phyloP scores from a whole-genome alignment of 768 basidiomycete species.

The Tephrocybe sp. region DNA sequence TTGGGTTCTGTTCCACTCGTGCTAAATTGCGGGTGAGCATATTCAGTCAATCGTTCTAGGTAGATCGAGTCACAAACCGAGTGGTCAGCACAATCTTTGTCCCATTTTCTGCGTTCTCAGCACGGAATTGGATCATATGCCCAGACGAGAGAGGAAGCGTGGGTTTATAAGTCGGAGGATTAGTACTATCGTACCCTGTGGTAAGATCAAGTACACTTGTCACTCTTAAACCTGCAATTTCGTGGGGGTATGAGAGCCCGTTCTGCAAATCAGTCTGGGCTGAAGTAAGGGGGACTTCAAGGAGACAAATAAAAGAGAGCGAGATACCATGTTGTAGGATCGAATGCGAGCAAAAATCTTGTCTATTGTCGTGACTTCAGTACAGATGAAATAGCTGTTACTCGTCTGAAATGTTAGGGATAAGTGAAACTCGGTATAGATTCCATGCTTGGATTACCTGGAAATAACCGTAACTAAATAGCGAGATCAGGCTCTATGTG shows the following conservation, averaged over 20 bases:
- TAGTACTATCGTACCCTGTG: constrained; percentile 71
- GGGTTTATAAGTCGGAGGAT: constrained; percentile 65
- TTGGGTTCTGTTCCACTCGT: constrained; percentile 93
- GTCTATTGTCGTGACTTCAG: constrained; percentile 64
- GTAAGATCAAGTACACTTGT: constrained; percentile 75
- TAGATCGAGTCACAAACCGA: constrained; percentile 42
- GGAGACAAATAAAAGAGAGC: constrained; percentile 4
- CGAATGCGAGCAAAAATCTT: constrained; percentile 69
- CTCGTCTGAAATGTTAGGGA: constrained; percentile 71
- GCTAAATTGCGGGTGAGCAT: constrained; percentile 31
- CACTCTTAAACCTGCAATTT: constrained; percentile 61
- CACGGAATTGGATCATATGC: constrained; percentile 85
- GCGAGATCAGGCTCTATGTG: neutral
- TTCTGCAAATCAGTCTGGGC: constrained; percentile 12
- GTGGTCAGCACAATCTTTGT: constrained; percentile 67
- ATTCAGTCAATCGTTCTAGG: no score
- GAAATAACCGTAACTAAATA: constrained; percentile 71
- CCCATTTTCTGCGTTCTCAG: constrained; percentile 37
- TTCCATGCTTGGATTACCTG: no score
- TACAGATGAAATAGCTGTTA: constrained; percentile 82
- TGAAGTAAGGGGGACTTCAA: neutral
- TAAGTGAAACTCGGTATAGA: no score
- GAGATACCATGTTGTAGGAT: constrained; percentile 42
- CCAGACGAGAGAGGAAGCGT: constrained; percentile 71
- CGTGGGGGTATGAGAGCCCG: constrained; percentile 52